Percentiles rank a stretch among this genome's conserved stretches.
Conservation (phyloP, 1,284 basidiomycete genomes). For the Irpex sp. region DNA sequence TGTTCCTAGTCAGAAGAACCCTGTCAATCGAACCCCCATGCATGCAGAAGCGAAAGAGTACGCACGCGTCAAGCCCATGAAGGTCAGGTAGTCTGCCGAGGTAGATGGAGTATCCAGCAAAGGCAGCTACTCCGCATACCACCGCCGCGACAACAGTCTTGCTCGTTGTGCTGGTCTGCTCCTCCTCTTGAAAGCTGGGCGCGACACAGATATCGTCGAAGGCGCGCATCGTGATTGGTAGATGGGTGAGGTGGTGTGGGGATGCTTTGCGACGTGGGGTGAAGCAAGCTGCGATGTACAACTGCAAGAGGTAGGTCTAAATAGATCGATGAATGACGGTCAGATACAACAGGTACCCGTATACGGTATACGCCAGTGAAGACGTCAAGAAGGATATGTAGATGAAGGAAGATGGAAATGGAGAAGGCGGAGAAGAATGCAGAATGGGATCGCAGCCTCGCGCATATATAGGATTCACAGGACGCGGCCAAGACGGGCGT, state of each 20-base stretch:
- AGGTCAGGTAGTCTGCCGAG: background rate
- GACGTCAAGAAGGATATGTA: background rate
- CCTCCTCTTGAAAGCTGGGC: background rate
- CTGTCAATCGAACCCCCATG: background rate
- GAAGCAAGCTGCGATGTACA: background rate
- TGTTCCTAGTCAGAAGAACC: constrained; percentile 1
- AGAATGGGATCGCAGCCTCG: background rate
- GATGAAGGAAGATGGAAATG: background rate
- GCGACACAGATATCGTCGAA: background rate
- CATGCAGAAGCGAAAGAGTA: background rate
- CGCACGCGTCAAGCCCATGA: background rate
- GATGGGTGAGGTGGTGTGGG: background rate
- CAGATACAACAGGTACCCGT: background rate
- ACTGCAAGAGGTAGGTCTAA: background rate
- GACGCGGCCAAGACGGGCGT: background rate
- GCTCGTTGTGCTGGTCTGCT: background rate
- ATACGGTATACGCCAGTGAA: background rate
- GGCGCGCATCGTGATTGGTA: background rate
- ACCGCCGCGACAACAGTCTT: background rate
- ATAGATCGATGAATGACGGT: background rate
- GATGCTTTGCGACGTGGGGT: background rate
- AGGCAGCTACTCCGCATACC: background rate
- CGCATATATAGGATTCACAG: background rate
- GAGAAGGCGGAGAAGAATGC: background rate
- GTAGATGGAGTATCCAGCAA: background rate